Conservation (phyloP, 306 rosid genomes). For the Quercus alba region DNA sequence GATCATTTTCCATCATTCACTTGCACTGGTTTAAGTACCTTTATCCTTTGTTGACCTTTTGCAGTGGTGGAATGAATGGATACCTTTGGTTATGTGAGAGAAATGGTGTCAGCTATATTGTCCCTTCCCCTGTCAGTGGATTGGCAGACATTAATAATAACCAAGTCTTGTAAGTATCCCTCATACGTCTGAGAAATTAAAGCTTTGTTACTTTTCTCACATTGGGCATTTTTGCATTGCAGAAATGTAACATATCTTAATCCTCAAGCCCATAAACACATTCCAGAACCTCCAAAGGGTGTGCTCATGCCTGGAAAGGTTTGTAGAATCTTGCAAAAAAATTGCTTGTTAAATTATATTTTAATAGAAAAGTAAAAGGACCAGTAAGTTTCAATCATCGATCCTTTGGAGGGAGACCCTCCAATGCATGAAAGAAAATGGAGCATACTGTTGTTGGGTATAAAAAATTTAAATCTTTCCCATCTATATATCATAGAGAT, state of each 20-base stretch:
- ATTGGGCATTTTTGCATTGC: conserved; percentile 37
- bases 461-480: neutral
- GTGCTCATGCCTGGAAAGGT: conserved; percentile 80
- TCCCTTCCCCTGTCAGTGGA: conserved; percentile 73
- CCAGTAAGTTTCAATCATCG: neutral
- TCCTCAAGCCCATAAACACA: conserved; percentile 56
- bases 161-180: conserved; percentile 73
- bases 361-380: neutral
- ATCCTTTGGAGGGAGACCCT: neutral
- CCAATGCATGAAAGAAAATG: neutral
- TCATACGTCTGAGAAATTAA: conserved; percentile 22
- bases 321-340: conserved; percentile 14
- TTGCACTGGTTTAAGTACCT: neutral
- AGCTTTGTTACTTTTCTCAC: conserved; percentile 21
- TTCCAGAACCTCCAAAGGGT: conserved; percentile 69
- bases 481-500: neutral
- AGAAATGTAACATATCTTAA: conserved; percentile 73
- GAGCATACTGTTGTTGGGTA: neutral
- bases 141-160: conserved; percentile 57
- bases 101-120: conserved; percentile 44
- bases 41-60: conserved; percentile 10
- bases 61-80: conserved; percentile 95
- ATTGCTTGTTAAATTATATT: neutral
- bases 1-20: conserved; percentile 5
- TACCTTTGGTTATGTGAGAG: conserved; percentile 69